Base-by-base conservation (phyloP, 805 yeast species). In the Ogataea neopini region DNA sequence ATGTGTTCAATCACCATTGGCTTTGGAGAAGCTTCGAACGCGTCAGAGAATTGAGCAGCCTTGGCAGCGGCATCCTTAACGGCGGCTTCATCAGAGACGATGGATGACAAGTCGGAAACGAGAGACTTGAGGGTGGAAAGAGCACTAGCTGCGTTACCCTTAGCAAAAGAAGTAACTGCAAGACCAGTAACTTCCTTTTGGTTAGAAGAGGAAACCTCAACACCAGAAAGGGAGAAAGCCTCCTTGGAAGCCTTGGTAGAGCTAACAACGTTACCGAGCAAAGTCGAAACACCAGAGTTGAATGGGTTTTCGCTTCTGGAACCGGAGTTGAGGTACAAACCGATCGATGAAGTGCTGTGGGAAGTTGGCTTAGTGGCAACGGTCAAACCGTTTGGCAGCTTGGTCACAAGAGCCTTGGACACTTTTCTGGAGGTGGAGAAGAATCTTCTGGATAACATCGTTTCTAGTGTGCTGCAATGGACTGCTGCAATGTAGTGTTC, bases 221-320 rank as follows among this genome's bases (percentile, higher is more conserved):
- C 79, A 60, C 94, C 95, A 30, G 73, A 60, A 43, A 72, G 59
- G 41, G 68, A 67, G 46, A 66, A 64, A 29, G 66, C 62, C 30
- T 71, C 69, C 19, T 48, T 42, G 19, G 73, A 61, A 36, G 49
- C 43, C 49, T 64, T 60, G 25, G 71, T 59, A 9, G 65, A 57
- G 32, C 68, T 64, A 62, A 85, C 71, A 19, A 77, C 67, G 50
- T 75, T 70, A 64, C 84, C 72, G 55, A 81, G 73, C 58, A 87
- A 70, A 53, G 84, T 79, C 46, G 92, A 79, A 44, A 84, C 81
- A 79, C 96, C 96, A 59, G 87, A 86, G 74, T 83, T 84, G 79
- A 81, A 86, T 37, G 88, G 75, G 70, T 84, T 86, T 69, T 87
- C 96, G 45, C 86, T 69, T 66, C 90, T 75, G 42, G 92, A 81